Conservation (phyloP, 441 rosid species). For the Corymbia calophylla region DNA sequence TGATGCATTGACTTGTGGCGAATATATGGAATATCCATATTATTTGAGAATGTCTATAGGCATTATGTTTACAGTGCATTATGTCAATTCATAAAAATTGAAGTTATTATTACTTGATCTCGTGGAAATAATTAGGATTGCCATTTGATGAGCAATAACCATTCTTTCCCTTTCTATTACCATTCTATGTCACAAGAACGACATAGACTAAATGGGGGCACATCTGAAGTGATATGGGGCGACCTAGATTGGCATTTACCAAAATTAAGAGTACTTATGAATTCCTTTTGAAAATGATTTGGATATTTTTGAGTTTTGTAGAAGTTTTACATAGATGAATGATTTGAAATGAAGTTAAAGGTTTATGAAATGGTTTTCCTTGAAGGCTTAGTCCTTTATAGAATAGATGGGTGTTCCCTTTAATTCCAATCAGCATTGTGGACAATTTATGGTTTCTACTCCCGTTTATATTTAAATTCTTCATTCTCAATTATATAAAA, state of each 20-base stretch:
- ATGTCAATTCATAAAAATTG: background rate
- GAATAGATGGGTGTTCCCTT: background rate
- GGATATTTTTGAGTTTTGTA: background rate
- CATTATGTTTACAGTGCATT: background rate
- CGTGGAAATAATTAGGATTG: background rate
- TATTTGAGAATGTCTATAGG: background rate
- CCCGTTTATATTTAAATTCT: background rate
- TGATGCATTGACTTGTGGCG: background rate
- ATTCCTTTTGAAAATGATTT: background rate
- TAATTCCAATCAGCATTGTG: too few relatives aligned
- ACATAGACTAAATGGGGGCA: background rate
- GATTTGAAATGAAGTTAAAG: background rate
- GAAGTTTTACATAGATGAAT: background rate
- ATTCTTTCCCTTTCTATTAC: too few relatives aligned
- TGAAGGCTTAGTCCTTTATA: background rate
- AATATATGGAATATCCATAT: background rate
- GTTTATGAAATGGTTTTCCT: too few relatives aligned
- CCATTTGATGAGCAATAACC: background rate
- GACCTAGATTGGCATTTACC: background rate
- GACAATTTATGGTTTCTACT: too few relatives aligned
- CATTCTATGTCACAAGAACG: background rate
- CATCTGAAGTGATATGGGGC: background rate
- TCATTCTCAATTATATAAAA: background rate
- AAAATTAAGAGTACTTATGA: background rate
- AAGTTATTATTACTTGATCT: background rate